phyloP scores from a whole-genome alignment of 768 basidiomycete species.

The Lepiota subincarnata region DNA sequence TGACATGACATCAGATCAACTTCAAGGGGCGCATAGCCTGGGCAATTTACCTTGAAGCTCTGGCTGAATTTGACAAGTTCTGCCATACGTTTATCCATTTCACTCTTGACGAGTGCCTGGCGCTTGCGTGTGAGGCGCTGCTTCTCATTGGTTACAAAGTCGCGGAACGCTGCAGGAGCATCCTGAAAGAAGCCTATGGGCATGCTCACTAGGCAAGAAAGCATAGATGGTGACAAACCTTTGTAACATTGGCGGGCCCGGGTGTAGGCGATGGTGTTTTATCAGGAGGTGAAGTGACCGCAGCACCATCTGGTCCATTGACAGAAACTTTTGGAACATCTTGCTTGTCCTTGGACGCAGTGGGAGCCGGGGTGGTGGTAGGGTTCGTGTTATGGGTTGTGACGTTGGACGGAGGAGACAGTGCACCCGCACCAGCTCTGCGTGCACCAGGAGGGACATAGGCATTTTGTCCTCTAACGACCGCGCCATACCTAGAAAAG shows the following conservation, averaged over 20 bases:
- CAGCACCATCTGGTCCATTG: conserved; percentile 73
- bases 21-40: not conserved
- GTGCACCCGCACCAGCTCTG: conserved; percentile 29
- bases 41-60: conserved; percentile 79
- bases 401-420: conserved; percentile 21
- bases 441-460: conserved; percentile 95
- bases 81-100: conserved; percentile 92
- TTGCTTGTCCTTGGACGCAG: conserved; percentile 23
- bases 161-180: conserved; percentile 77
- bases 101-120: conserved; percentile 82
- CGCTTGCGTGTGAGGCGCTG: conserved; percentile 88
- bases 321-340: conserved; percentile 73
- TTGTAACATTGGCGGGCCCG: conserved; percentile 34
- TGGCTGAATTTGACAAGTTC: conserved; percentile 92
- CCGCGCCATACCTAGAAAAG: conserved; percentile 77
- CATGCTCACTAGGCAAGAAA: not conserved
- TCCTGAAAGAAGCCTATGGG: conserved; percentile 13
- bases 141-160: conserved; percentile 90
- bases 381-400: not conserved
- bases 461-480: conserved; percentile 81
- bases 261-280: conserved; percentile 67
- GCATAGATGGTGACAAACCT: conserved; percentile 34
- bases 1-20: not conserved
- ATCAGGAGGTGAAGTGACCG: conserved; percentile 40
- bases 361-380: conserved; percentile 12